Evolutionary conservation across 352 stramenopile species (phyloP).

Genomic region (Phytopythium vexans): DNA sequence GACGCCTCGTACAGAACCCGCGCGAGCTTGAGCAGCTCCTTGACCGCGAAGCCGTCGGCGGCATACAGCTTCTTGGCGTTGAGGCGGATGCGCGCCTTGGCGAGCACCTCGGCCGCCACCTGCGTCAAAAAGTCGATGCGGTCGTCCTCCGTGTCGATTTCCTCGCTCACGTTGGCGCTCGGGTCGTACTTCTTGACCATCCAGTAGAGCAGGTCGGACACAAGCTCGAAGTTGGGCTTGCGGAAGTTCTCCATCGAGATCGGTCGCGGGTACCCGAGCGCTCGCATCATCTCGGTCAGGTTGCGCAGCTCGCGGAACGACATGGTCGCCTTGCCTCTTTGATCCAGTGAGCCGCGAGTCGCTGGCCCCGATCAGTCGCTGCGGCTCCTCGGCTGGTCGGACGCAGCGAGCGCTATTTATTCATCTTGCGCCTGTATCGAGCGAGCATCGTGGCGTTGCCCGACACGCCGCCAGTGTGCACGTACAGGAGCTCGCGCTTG

Average conservation of each 20-base stretch:
- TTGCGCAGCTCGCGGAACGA: constrained; percentile 88
- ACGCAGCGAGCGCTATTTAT: not conserved
- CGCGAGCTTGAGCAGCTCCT: constrained; percentile 95
- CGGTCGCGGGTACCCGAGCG: constrained; percentile 90
- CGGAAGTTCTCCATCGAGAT: constrained; percentile 95
- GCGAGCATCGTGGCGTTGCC: constrained; percentile 75
- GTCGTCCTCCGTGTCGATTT: constrained; percentile 95
- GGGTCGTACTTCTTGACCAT: constrained; percentile 94
- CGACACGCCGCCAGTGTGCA: constrained; percentile 75
- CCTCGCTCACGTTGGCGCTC: constrained; percentile 82
- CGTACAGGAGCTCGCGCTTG: constrained; percentile 61
- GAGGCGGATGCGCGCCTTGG: constrained; percentile 90
- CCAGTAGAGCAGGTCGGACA: constrained; percentile 96
- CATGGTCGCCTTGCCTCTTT: constrained; percentile 25
- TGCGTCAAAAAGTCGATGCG: constrained; percentile 93
- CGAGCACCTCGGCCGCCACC: constrained; percentile 74
- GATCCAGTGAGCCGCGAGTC: not conserved
- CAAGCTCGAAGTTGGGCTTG: constrained; percentile 95
- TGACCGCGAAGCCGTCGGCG: constrained; percentile 91
- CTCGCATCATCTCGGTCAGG: constrained; percentile 95
- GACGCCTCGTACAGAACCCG: constrained; percentile 90
- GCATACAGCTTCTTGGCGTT: constrained; percentile 96
- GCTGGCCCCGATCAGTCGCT: constrained; percentile 1
- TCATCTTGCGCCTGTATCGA: constrained; percentile 42
- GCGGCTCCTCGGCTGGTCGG: not conserved